Evolutionary conservation across 176 grass and related monocot species (phyloP).

Genomic region (Hordeum vulgare): DNA sequence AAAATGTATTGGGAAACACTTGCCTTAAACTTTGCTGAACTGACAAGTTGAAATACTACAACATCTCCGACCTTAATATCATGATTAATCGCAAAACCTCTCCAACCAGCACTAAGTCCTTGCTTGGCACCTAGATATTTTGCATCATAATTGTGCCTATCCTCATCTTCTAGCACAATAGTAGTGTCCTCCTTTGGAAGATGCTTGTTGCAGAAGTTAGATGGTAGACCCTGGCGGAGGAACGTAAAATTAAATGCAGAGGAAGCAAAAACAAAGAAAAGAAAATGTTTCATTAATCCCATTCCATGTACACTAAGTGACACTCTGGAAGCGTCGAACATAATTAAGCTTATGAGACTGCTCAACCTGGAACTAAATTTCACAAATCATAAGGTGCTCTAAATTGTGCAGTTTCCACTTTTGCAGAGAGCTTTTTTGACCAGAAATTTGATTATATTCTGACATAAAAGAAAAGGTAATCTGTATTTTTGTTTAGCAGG

Average conservation of each 20-base stretch:
- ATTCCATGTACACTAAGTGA: not conserved
- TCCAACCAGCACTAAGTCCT: conserved; percentile 47
- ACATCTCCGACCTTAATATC: conserved; percentile 35
- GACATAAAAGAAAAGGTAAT: not conserved
- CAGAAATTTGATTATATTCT: not conserved
- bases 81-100: conserved; percentile 35
- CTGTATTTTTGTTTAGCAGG: not conserved
- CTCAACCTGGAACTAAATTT: not conserved
- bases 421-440: not conserved
- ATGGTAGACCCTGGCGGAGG: conserved; percentile 24
- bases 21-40: conserved; percentile 32
- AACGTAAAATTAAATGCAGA: conserved; percentile 3
- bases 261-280: not conserved
- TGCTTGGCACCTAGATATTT: conserved; percentile 26
- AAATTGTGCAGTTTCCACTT: not conserved
- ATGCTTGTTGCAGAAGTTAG: conserved; percentile 34
- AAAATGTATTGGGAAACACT: not conserved
- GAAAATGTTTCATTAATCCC: not conserved
- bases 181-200: conserved; percentile 25
- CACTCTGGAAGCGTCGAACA: not conserved
- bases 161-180: conserved; percentile 37
- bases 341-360: not conserved
- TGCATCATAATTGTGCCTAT: conserved; percentile 1
- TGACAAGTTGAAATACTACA: conserved; percentile 38
- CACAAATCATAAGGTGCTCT: not conserved